A percentile compares a stretch with the other conserved stretches of the same genome.
Conservation (phyloP, 2,329 filamentous ascomycete genomes). For the Orbilia blumenaviensis region DNA sequence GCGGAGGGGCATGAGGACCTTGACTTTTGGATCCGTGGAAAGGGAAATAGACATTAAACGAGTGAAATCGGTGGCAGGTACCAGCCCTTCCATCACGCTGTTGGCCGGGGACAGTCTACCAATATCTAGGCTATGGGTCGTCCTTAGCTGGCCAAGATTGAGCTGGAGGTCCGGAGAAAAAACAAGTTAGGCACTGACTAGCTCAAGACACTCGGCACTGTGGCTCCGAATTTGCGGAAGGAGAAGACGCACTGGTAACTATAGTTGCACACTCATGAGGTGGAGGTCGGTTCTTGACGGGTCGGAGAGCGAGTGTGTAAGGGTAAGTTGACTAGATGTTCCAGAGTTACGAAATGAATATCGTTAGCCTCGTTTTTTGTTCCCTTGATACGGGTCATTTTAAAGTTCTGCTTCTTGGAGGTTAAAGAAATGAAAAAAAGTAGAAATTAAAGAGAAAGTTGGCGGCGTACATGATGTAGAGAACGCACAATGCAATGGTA, state of each 20-base stretch:
- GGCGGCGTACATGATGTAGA: constrained; percentile 37
- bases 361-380: constrained; percentile 22
- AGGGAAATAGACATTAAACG: not conserved
- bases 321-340: constrained; percentile 44
- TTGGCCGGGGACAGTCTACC: not conserved
- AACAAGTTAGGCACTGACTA: constrained; percentile 27
- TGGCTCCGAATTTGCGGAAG: not conserved
- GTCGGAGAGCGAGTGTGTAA: constrained; percentile 47
- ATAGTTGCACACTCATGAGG: constrained; percentile 24
- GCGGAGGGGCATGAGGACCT: not conserved
- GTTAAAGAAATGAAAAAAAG: constrained; percentile 1
- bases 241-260: constrained; percentile 33
- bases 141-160: constrained; percentile 50
- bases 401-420: not conserved
- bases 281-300: constrained; percentile 30
- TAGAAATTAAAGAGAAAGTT: not conserved
- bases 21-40: not conserved
- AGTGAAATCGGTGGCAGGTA: not conserved
- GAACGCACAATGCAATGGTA: constrained; percentile 36
- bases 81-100: not conserved
- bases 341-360: not conserved
- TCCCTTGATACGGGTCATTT: not conserved
- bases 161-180: constrained; percentile 6
- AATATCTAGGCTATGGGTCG: not conserved
- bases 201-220: not conserved